phyloP scores from a whole-genome alignment of 495 filamentous ascomycete genomes.

The Margaritispora aquatica region DNA sequence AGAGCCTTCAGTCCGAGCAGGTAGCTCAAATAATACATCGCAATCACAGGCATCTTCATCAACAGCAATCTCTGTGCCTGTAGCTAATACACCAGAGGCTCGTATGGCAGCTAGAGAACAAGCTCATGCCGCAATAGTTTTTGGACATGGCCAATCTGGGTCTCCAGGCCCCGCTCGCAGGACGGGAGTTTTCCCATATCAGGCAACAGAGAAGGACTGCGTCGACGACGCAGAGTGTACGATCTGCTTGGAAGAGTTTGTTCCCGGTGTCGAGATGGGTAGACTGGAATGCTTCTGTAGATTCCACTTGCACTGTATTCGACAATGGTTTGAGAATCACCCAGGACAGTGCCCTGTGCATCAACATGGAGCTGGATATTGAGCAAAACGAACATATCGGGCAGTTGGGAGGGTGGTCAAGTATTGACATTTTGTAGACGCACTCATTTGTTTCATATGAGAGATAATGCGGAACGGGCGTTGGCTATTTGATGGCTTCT shows the following conservation, averaged over 20 bases:
- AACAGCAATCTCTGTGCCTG: slow-evolving; percentile 17
- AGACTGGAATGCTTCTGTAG: slow-evolving; percentile 89
- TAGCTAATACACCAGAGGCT: slow-evolving; percentile 14
- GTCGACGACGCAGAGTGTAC: slow-evolving; percentile 78
- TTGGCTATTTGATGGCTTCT: neutral
- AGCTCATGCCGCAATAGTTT: slow-evolving; percentile 12
- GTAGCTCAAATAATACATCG: neutral
- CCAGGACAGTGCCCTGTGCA: slow-evolving; percentile 51
- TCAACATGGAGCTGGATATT: slow-evolving; percentile 33
- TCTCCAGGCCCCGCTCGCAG: slow-evolving; percentile 21
- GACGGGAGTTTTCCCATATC: slow-evolving; percentile 55
- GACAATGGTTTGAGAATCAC: slow-evolving; percentile 44
- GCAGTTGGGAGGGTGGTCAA: neutral
- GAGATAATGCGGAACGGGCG: neutral
- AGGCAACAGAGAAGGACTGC: slow-evolving; percentile 89
- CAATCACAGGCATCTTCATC: slow-evolving; percentile 5
- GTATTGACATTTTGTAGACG: neutral
- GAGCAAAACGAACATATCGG: neutral
- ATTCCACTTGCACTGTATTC: slow-evolving; percentile 72
- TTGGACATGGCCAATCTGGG: slow-evolving; percentile 23
- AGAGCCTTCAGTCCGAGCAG: neutral
- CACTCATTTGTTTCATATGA: neutral
- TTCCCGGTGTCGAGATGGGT: slow-evolving; percentile 74
- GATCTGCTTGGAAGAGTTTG: slow-evolving; percentile 96
- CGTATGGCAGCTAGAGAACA: slow-evolving; percentile 11